A percentile compares a stretch with the other conserved stretches of the same genome.
phyloP scores from a whole-genome alignment of 805 yeast species.

The Wickerhamomyces chaumierensis region DNA sequence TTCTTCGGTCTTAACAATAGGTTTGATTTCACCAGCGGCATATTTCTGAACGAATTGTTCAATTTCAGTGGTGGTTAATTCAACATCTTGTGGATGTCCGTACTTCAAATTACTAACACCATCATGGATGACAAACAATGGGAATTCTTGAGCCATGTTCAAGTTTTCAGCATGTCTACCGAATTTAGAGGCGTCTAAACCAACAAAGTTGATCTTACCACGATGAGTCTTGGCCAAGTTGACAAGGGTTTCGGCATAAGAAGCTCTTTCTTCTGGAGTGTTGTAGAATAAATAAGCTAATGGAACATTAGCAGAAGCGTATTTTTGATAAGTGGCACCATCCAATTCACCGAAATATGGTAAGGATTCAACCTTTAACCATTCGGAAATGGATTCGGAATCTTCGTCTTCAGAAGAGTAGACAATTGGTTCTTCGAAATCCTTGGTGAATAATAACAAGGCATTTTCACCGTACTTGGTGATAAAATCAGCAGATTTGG shows the following conservation, averaged over 20 bases:
- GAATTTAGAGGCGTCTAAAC: slow-evolving; percentile 67
- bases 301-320: slow-evolving; percentile 65
- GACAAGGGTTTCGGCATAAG: slow-evolving; percentile 37
- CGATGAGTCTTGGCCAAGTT: slow-evolving; percentile 63
- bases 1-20: slow-evolving; percentile 76
- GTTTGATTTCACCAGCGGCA: slow-evolving; percentile 50
- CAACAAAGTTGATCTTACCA: slow-evolving; percentile 80
- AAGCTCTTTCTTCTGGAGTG: slow-evolving; percentile 51
- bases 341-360: slow-evolving; percentile 85
- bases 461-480: slow-evolving; percentile 23
- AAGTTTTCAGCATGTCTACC: slow-evolving; percentile 83
- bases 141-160: slow-evolving; percentile 77
- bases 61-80: slow-evolving; percentile 42
- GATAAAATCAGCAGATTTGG: slow-evolving; percentile 24
- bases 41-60: slow-evolving; percentile 52
- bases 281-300: slow-evolving; percentile 83
- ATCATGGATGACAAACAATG: slow-evolving; percentile 85
- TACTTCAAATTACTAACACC: slow-evolving; percentile 57
- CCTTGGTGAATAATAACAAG: slow-evolving; percentile 21
- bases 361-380: slow-evolving; percentile 45
- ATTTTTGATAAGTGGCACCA: slow-evolving; percentile 65
- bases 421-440: slow-evolving; percentile 20
- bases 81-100: slow-evolving; percentile 53
- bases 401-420: slow-evolving; percentile 18
- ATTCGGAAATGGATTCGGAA: slow-evolving; percentile 16